Percentiles rank a stretch among this genome's conserved stretches.
phyloP scores from a whole-genome alignment of 108 stramenopile genomes.

The Heterococcus sp. region DNA sequence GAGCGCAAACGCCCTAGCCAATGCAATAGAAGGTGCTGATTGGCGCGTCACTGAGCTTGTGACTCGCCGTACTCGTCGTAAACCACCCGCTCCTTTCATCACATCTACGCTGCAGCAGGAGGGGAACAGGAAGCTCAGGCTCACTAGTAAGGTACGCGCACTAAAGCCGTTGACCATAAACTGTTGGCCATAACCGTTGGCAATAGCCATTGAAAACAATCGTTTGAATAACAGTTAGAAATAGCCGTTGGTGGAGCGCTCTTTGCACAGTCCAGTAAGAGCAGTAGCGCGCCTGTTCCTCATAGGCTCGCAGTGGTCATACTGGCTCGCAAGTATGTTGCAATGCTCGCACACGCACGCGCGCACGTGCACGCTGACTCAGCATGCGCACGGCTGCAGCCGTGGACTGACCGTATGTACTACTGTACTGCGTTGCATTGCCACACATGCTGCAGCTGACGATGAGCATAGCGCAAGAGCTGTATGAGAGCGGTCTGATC shows the following conservation, averaged over 20 bases:
- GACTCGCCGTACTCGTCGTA: constrained; percentile 14
- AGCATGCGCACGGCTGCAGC: neutral
- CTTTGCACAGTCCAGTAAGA: no score
- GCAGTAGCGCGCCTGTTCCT: no score
- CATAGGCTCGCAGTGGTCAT: no score
- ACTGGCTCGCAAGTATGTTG: neutral
- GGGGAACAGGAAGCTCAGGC: constrained; percentile 60
- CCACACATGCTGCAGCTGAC: constrained; percentile 1
- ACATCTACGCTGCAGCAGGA: constrained; percentile 77
- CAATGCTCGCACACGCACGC: neutral
- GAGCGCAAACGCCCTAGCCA: neutral
- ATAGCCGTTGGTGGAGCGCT: no score
- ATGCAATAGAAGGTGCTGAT: neutral
- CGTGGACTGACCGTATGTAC: neutral
- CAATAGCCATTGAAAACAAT: neutral
- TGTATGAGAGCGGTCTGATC: constrained; percentile 20
- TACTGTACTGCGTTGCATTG: no score
- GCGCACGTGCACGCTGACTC: neutral
- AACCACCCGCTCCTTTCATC: constrained; percentile 68
- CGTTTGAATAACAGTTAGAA: no score
- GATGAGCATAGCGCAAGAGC: constrained; percentile 18
- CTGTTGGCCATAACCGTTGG: neutral
- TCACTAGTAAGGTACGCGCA: constrained; percentile 44
- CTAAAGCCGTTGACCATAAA: neutral
- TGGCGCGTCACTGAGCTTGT: constrained; percentile 11